phyloP scores from a whole-genome alignment of 176 grass and related monocot genomes.

The Miscanthus lutarioriparius region DNA sequence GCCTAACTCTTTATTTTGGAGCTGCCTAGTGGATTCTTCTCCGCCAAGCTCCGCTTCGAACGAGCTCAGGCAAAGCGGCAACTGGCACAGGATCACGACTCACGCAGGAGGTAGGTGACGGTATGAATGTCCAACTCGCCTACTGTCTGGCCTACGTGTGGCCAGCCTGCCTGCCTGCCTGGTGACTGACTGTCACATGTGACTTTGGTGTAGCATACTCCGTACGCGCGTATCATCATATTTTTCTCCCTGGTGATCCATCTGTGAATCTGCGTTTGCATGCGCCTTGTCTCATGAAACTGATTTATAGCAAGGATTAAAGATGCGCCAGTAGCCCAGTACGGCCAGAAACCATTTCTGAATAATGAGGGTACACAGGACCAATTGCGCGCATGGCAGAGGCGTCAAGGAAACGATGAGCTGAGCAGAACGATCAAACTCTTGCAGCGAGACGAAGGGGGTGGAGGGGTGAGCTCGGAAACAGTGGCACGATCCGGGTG shows the following conservation, averaged over 20 bases:
- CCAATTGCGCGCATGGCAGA: background rate
- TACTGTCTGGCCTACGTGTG: too few relatives aligned
- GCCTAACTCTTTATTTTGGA: background rate
- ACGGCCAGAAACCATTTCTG: background rate
- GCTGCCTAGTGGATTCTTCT: background rate
- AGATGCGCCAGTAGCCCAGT: background rate
- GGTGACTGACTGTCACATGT: background rate
- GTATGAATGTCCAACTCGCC: slow-evolving; percentile 34
- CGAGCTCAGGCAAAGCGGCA: too few relatives aligned
- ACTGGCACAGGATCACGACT: slow-evolving; percentile 29
- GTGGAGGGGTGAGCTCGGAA: background rate
- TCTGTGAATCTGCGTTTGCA: background rate
- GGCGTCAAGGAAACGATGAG: too few relatives aligned
- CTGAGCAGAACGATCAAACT: background rate
- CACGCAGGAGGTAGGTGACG: slow-evolving; percentile 32
- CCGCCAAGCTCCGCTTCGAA: background rate
- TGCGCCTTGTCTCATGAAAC: background rate
- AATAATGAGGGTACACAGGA: too few relatives aligned
- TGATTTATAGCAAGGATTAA: background rate
- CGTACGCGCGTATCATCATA: too few relatives aligned
- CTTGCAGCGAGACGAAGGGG: too few relatives aligned
- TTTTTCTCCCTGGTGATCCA: too few relatives aligned
- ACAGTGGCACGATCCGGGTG: background rate
- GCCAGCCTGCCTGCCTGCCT: background rate
- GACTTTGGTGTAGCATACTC: background rate